These are phyloP conservation scores for Jimgerdemannia lactiflua DNA, from an alignment of 192 early-diverging fungal species.

Conservation along the genomic window DNA sequence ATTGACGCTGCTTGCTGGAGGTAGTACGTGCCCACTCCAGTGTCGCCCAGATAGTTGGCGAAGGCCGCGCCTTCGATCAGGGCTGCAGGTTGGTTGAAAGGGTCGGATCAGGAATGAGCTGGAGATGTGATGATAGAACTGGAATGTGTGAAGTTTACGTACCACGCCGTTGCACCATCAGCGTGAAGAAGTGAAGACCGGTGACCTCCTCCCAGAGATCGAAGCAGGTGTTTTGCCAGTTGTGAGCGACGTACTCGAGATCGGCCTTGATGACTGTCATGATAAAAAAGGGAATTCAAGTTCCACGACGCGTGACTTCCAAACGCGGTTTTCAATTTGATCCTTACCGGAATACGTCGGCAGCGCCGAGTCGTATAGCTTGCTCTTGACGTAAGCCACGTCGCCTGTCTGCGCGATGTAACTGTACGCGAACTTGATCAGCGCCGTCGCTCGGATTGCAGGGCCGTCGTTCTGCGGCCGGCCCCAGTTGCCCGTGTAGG, in stretches of 20 bases:
- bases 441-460: conserved; percentile 43
- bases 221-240: conserved; percentile 40
- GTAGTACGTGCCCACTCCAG: conserved; percentile 32
- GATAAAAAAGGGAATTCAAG: neutral
- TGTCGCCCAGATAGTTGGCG: conserved; percentile 36
- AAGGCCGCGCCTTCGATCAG: conserved; percentile 53
- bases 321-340: too few relatives aligned
- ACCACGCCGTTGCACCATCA: conserved; percentile 49
- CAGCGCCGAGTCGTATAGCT: conserved; percentile 23
- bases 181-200: conserved; percentile 70
- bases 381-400: conserved; percentile 17
- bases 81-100: conserved; percentile 15
- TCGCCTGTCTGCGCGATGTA: conserved; percentile 31
- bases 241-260: conserved; percentile 55
- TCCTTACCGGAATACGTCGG: conserved; percentile 13
- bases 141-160: too few relatives aligned
- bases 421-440: conserved; percentile 37
- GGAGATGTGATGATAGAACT: too few relatives aligned
- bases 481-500: conserved; percentile 51
- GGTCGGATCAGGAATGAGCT: too few relatives aligned
- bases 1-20: conserved; percentile 28
- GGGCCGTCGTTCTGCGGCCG: conserved; percentile 75
- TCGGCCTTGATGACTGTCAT: conserved; percentile 43
- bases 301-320: neutral
- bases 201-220: conserved; percentile 83